A percentile compares a stretch with the other conserved stretches of the same genome.
Conservation (phyloP, 2,329 filamentous ascomycete genomes). For the Aureobasidium subglaciale region DNA sequence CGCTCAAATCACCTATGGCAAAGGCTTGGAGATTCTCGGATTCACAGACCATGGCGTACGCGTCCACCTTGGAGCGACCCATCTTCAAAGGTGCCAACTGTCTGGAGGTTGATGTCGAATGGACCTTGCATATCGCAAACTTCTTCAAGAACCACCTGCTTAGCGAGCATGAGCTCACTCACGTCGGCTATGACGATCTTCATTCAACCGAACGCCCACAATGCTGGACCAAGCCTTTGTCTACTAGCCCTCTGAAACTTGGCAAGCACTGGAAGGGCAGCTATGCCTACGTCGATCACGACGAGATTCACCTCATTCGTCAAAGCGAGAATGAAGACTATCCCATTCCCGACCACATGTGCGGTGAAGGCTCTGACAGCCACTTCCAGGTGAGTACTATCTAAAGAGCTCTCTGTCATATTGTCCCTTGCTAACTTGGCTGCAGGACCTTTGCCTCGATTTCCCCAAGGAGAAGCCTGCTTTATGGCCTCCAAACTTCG, state of each 20-base stretch:
- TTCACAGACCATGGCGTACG: conserved; percentile 42
- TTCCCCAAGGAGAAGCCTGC: conserved; percentile 23
- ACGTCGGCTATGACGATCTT: neutral
- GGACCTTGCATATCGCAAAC: conserved; percentile 42
- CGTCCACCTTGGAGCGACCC: conserved; percentile 25
- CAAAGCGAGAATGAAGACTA: conserved; percentile 10
- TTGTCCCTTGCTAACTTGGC: neutral
- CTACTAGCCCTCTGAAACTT: conserved; percentile 30
- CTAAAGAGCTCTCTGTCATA: neutral
- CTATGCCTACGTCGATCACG: conserved; percentile 36
- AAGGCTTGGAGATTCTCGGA: conserved; percentile 32
- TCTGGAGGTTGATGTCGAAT: conserved; percentile 37
- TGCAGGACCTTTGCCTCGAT: conserved; percentile 29
- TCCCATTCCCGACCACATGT: conserved; percentile 26
- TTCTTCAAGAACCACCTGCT: conserved; percentile 49
- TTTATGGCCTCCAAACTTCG: conserved; percentile 35
- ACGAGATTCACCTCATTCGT: conserved; percentile 26
- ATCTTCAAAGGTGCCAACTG: conserved; percentile 36
- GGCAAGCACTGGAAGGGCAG: conserved; percentile 45
- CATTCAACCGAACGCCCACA: neutral
- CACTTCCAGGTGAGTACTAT: conserved; percentile 26
- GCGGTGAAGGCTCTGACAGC: conserved; percentile 25
- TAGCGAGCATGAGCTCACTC: conserved; percentile 26
- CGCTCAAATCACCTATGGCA: neutral
- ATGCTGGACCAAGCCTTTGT: conserved; percentile 33